These are phyloP conservation scores for Chrysanthemum makinoi DNA, from an alignment of 129 eudicot genomes.

Conservation along the genomic window DNA sequence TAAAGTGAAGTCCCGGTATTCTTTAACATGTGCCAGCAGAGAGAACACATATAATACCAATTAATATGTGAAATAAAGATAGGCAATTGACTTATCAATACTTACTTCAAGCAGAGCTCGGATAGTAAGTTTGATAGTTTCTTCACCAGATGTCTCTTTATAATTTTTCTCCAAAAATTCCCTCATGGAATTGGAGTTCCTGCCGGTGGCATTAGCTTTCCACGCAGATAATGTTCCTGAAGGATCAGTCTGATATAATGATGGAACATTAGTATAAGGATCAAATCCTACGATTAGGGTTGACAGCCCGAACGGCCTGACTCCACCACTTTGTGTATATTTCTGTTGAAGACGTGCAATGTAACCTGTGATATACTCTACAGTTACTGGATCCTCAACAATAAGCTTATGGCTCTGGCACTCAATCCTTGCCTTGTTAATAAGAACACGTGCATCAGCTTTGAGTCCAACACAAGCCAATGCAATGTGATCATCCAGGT, in stretches of 20 bases:
- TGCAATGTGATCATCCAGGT: too few species aligned
- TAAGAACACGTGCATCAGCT: slow-evolving; percentile 61
- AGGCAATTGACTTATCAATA: background rate
- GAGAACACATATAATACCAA: too few species aligned
- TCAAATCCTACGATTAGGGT: too few species aligned
- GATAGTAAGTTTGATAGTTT: slow-evolving; percentile 30
- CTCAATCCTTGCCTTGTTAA: slow-evolving; percentile 57
- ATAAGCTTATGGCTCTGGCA: too few species aligned
- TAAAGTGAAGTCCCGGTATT: too few species aligned
- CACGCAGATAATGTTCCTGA: slow-evolving; percentile 95
- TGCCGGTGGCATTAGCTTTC: slow-evolving; percentile 96
- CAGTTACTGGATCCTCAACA: slow-evolving; percentile 47
- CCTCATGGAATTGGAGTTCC: slow-evolving; percentile 77
- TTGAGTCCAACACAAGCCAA: too few species aligned
- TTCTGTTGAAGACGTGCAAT: background rate
- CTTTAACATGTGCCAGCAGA: too few species aligned
- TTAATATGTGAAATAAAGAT: background rate
- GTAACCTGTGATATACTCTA: slow-evolving; percentile 85
- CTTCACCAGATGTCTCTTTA: slow-evolving; percentile 90
- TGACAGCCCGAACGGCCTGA: too few species aligned
- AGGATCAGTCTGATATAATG: slow-evolving; percentile 94
- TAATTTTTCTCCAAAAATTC: slow-evolving; percentile 41
- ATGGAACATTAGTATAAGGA: slow-evolving; percentile 14
- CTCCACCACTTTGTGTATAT: too few species aligned
- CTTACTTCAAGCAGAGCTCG: slow-evolving; percentile 83